These are phyloP conservation scores for Mercurialis annua DNA, from an alignment of 345 rosid genomes.

Conservation along the genomic window DNA sequence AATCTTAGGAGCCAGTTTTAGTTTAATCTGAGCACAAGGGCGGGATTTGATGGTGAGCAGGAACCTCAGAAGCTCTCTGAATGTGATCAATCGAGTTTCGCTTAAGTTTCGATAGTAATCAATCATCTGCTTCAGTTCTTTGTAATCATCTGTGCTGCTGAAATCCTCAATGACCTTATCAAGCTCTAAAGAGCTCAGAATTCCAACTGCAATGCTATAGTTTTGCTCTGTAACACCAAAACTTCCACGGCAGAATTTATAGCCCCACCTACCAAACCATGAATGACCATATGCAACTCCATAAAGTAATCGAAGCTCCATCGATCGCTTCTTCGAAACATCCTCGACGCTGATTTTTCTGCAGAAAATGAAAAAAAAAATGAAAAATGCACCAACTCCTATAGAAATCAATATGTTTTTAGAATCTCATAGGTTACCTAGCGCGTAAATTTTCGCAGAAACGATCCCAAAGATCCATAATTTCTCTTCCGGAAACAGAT, in stretches of 20 bases:
- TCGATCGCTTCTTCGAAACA: conserved; percentile 53
- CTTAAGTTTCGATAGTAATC: conserved; percentile 53
- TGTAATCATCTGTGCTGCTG: conserved; percentile 20
- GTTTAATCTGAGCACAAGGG: conserved; percentile 35
- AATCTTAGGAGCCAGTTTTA: not conserved
- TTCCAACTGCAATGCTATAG: conserved; percentile 57
- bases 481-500: conserved; percentile 64
- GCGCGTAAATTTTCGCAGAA: conserved; percentile 51
- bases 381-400: not conserved
- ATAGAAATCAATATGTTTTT: not conserved
- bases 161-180: conserved; percentile 48
- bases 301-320: conserved; percentile 72
- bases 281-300: conserved; percentile 87
- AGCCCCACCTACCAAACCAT: conserved; percentile 94
- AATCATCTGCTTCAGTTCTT: conserved; percentile 46
- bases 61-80: conserved; percentile 66
- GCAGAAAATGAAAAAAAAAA: not conserved
- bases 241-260: conserved; percentile 67
- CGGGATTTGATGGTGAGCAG: conserved; percentile 61
- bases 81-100: conserved; percentile 53
- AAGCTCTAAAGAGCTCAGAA: conserved; percentile 56
- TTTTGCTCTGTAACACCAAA: conserved; percentile 64
- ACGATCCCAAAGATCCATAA: conserved; percentile 85
- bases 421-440: conserved; percentile 38
- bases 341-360: conserved; percentile 78